These are phyloP conservation scores for Eucalyptus urophylla DNA, from an alignment of 345 rosid genomes.

Conservation along the genomic window DNA sequence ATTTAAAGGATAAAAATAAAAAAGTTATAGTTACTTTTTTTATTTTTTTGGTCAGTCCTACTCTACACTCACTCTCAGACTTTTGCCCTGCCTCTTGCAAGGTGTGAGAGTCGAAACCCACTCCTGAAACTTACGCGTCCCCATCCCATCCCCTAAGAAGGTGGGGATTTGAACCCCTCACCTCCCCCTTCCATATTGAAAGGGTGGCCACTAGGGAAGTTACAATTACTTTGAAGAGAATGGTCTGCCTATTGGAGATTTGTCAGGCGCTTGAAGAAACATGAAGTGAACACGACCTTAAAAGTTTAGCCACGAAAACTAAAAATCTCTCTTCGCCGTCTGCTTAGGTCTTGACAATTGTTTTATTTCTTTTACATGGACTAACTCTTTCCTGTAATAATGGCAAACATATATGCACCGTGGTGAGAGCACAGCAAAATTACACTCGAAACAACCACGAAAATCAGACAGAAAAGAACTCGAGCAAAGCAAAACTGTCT, in stretches of 20 bases:
- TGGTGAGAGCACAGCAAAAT: background rate
- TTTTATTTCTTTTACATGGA: background rate
- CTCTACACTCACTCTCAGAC: no score
- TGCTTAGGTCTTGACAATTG: background rate
- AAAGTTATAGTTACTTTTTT: no score
- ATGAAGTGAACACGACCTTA: background rate
- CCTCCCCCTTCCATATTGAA: no score
- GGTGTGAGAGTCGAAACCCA: no score
- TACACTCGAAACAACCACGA: background rate
- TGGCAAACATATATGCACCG: background rate
- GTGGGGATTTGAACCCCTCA: no score
- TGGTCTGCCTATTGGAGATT: background rate
- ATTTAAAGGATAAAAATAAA: no score
- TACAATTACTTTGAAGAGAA: accelerated
- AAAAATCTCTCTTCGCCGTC: background rate
- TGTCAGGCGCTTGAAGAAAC: accelerated
- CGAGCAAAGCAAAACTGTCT: background rate
- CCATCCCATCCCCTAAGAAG: no score
- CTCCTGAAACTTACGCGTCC: no score
- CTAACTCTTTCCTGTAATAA: background rate
- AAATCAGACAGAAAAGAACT: background rate
- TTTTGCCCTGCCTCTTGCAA: no score
- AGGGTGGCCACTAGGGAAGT: no score
- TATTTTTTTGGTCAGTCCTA: no score
- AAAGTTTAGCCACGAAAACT: background rate